These are phyloP conservation scores for Penicillium olsonii DNA, from an alignment of 2,329 filamentous ascomycete species.

Conservation along the genomic window DNA sequence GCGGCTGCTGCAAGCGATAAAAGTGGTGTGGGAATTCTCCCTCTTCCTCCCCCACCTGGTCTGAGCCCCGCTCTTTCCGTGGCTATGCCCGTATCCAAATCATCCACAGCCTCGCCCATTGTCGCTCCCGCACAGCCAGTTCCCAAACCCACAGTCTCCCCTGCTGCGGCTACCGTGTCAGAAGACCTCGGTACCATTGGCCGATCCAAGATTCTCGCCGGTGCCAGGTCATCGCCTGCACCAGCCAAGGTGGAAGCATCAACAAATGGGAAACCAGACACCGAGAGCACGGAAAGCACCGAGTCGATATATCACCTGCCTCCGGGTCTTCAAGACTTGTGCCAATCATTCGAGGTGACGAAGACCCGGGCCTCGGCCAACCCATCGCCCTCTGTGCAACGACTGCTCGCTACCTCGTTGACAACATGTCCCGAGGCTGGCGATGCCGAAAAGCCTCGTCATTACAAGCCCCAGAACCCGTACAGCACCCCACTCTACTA, in stretches of 20 bases:
- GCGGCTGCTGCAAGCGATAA: constrained; percentile 90
- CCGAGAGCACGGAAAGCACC: constrained; percentile 57
- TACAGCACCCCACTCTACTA: constrained; percentile 81
- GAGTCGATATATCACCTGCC: constrained; percentile 94
- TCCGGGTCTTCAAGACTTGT: constrained; percentile 80
- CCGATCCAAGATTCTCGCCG: constrained; percentile 55
- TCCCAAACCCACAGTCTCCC: constrained; percentile 40
- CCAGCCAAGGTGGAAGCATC: constrained; percentile 48
- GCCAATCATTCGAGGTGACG: constrained; percentile 85
- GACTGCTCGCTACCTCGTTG: constrained; percentile 75
- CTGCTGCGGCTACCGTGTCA: constrained; percentile 31
- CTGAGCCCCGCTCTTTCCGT: constrained; percentile 53
- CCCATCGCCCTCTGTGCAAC: constrained; percentile 66
- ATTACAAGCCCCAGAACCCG: constrained; percentile 80
- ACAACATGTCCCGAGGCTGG: constrained; percentile 70
- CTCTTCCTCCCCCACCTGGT: constrained; percentile 85
- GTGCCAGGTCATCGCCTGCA: constrained; percentile 45
- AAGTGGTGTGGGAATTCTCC: constrained; percentile 85
- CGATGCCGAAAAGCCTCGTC: constrained; percentile 79
- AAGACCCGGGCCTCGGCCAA: constrained; percentile 67
- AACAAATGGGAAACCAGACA: constrained; percentile 54
- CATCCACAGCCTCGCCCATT: constrained; percentile 60
- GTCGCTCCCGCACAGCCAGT: constrained; percentile 52
- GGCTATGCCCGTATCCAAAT: constrained; percentile 54
- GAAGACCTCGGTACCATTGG: constrained; percentile 42